Base-by-base conservation (phyloP, 2,329 filamentous ascomycete genomes). In the Trichoderma endophyticum region DNA sequence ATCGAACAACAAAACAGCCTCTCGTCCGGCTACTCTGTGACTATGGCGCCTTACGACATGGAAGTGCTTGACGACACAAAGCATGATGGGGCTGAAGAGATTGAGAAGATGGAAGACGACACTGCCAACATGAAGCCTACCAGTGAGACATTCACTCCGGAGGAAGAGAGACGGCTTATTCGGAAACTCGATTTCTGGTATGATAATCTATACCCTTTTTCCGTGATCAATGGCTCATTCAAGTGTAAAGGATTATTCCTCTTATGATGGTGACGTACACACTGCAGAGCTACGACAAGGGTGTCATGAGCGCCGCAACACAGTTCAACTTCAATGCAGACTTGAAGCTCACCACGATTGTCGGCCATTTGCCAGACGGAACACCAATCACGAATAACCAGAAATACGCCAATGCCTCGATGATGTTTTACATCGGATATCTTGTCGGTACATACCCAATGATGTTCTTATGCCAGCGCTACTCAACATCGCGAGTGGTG, bases 191-290 rank as follows among this genome's bases (percentile, higher is more conserved):
- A 67, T 39, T 67, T 67, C 64, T 67, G 48, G 64, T 67, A 67
- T 57, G 48, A 28, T 56, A 6, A 8, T 2, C 28, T 21, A 24
- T 30, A n/a, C 9, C 12, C n/a, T 9, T 14, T 5, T 39, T 1
- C 34, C 3, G 18, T 7, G 14, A 18, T 15, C 32, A 28, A 15
- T 28, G 3, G 24, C 48, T 67, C 9, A 67, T 15, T 3, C 6
- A 34, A 66, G 9, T 39, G 6, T 26, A 28, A 18, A 66, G 64
- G 64, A 67, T 67, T 18, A 24, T 67, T 28, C 64, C 64, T 7
- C 64, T 67, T 18, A 67, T 67, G 64, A 67, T 67, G 64, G 64
- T 67, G 15, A 67, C 64, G 7, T 67, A 67, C 32, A 67, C 64
- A 4, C 21, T 67, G 9, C 64, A 67, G 32, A 67, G 64, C 14